Base-by-base conservation (phyloP, 2,329 filamentous ascomycete species). In the Diaporthe sp. region DNA sequence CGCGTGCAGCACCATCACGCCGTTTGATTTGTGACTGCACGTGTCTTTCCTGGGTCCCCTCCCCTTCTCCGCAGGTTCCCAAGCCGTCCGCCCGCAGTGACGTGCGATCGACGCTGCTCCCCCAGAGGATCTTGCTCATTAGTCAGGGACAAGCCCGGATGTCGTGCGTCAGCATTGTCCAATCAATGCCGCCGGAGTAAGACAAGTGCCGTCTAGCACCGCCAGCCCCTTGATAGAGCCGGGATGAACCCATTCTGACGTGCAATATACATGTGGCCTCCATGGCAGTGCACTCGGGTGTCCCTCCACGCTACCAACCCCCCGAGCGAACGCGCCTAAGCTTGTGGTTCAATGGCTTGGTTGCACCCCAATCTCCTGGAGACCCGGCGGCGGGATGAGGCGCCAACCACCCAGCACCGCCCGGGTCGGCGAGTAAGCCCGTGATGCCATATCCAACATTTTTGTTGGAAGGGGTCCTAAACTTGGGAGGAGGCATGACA, bases 301-400 rank as follows among this genome's bases (percentile, higher is more conserved):
- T 39, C 58, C 55, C 25, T 19, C 42, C 30, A 13, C 51, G 27
- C 51, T 22, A 42, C 25, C 44, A 37, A 66, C 22, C 42, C n/a
- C 22, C 61, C 30, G 22, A 51, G 44, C 19, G n/a, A 35, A 35
- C 63, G 44, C 61, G 47, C 44, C 63, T 53, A 39, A 68, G 63
- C 47, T 68, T 53, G 63, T 53, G 47, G 32, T 53, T 53, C 47
- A 68, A 68, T 68, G 63, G 63, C 47, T 53, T 68, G 63, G 22
- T 68, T 32, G 8, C n/a, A n/a, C 8, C 32, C 63, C n/a, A 53
- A 68, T 68, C 19, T 68, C 63, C 47, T 51, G 63, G 63, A 68
- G 53, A 39, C 32, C 35, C 32, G 22, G 27, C 30, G 39, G 35
- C n/a, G 22, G 44, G 30, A 51, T 27, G 22, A 27, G 22, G n/a